Percentiles rank a stretch among this genome's conserved stretches.
These are phyloP conservation scores for Ascosphaera acerosa DNA, from an alignment of 2,329 filamentous ascomycete species.

Conservation along the genomic window DNA sequence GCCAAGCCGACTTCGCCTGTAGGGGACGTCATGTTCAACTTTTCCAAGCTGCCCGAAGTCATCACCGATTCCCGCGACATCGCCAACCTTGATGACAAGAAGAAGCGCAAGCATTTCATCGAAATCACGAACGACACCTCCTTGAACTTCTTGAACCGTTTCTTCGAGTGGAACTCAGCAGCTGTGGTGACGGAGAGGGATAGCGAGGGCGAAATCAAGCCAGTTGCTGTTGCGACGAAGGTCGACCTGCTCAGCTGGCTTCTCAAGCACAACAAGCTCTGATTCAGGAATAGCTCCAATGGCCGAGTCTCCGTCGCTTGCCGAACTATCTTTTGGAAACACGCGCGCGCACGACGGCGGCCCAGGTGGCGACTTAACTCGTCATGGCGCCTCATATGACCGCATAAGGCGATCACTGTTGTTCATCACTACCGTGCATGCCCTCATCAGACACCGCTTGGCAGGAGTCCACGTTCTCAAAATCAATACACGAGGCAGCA, in stretches of 20 bases:
- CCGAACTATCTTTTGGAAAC: too few relatives aligned
- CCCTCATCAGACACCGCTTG: too few relatives aligned
- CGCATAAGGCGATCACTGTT: too few relatives aligned
- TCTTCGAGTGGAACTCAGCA: constrained; percentile 95
- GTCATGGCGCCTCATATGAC: too few relatives aligned
- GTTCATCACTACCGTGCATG: too few relatives aligned
- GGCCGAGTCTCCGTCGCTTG: too few relatives aligned
- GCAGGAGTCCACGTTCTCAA: too few relatives aligned
- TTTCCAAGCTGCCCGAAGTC: constrained; percentile 63
- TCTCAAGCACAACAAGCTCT: constrained; percentile 33
- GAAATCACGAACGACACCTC: constrained; percentile 85
- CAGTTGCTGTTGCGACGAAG: constrained; percentile 82
- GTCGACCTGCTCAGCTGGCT: constrained; percentile 87
- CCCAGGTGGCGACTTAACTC: too few relatives aligned
- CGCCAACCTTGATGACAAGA: constrained; percentile 14
- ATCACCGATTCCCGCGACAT: constrained; percentile 63
- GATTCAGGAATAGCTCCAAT: too few relatives aligned
- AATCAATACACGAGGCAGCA: too few relatives aligned
- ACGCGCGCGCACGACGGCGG: too few relatives aligned
- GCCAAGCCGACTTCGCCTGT: constrained; percentile 50
- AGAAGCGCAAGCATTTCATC: constrained; percentile 47
- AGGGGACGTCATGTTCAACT: constrained; percentile 89
- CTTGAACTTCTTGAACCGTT: constrained; percentile 58
- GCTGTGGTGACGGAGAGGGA: constrained; percentile 72
- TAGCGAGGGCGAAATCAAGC: constrained; percentile 37